Conservation (phyloP, 2,329 filamentous ascomycete species). For the Helicocarpus griseus region DNA sequence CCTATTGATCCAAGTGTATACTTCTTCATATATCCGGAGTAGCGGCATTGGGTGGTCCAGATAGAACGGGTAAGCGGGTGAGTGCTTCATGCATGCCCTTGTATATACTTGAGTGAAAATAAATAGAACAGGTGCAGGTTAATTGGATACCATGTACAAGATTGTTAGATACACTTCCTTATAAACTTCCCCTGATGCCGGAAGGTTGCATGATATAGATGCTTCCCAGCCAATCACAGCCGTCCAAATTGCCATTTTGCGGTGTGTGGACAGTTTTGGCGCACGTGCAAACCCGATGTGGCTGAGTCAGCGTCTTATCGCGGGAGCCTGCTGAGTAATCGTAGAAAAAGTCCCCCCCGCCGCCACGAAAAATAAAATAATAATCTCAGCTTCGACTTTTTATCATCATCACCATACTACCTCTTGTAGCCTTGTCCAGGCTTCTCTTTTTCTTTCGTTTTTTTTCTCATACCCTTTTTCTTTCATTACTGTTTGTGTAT, state of each 20-base stretch:
- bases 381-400: neutral
- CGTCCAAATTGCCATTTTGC: neutral
- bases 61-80: too few relatives aligned
- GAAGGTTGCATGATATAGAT: too few relatives aligned
- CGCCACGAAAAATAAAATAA: neutral
- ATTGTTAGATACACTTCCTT: too few relatives aligned
- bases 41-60: too few relatives aligned
- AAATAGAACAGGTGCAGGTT: neutral
- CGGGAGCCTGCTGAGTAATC: conserved; percentile 4
- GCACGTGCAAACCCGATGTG: too few relatives aligned
- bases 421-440: neutral
- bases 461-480: conserved; percentile 1
- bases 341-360: neutral
- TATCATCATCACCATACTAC: neutral
- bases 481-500: neutral
- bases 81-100: neutral
- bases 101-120: neutral
- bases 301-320: too few relatives aligned
- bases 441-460: conserved; percentile 3
- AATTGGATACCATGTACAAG: neutral
- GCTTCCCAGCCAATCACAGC: too few relatives aligned
- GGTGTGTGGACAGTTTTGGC: too few relatives aligned
- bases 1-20: too few relatives aligned
- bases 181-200: too few relatives aligned
- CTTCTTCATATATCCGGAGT: too few relatives aligned